Evolutionary conservation across 2,329 filamentous ascomycete genomes (phyloP).

Genomic region (Aspergillus sp.): DNA sequence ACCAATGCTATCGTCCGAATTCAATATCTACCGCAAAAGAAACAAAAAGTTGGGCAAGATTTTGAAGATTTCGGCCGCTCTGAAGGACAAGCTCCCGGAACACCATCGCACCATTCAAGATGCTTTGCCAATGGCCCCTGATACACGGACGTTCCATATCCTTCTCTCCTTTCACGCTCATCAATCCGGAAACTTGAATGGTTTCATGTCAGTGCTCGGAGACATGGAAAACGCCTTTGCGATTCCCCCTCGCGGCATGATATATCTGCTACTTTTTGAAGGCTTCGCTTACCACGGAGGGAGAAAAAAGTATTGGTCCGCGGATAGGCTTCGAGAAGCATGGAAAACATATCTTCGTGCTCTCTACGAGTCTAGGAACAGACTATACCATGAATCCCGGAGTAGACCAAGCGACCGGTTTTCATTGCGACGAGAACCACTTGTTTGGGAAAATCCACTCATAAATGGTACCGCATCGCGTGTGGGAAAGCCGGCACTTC

Average conservation of each 20-base stretch:
- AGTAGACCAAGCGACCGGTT: constrained; percentile 18
- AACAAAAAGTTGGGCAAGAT: constrained; percentile 43
- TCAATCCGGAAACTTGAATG: constrained; percentile 64
- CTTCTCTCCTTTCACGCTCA: constrained; percentile 71
- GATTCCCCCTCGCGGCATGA: constrained; percentile 66
- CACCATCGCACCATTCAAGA: constrained; percentile 60
- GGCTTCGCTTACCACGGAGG: constrained; percentile 74
- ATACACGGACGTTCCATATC: constrained; percentile 74
- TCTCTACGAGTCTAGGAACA: constrained; percentile 30
- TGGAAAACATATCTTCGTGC: constrained; percentile 59
- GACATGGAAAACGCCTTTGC: constrained; percentile 70
- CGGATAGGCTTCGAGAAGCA: constrained; percentile 61
- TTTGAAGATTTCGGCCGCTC: constrained; percentile 41
- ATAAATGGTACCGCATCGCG: constrained; percentile 5
- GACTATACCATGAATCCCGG: constrained; percentile 26
- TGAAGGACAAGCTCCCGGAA: constrained; percentile 47
- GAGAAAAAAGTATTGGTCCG: constrained; percentile 66
- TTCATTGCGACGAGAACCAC: constrained; percentile 8
- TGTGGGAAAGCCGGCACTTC: constrained; percentile 3
- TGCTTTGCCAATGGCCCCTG: constrained; percentile 62
- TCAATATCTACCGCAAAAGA: constrained; percentile 29
- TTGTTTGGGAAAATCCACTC: constrained; percentile 29
- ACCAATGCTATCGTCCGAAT: constrained; percentile 29
- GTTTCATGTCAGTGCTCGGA: constrained; percentile 65
- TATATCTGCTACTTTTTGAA: constrained; percentile 78